A percentile compares a stretch with the other conserved stretches of the same genome.
phyloP scores from a whole-genome alignment of 2,329 filamentous ascomycete species.

The Fusarium sp. region DNA sequence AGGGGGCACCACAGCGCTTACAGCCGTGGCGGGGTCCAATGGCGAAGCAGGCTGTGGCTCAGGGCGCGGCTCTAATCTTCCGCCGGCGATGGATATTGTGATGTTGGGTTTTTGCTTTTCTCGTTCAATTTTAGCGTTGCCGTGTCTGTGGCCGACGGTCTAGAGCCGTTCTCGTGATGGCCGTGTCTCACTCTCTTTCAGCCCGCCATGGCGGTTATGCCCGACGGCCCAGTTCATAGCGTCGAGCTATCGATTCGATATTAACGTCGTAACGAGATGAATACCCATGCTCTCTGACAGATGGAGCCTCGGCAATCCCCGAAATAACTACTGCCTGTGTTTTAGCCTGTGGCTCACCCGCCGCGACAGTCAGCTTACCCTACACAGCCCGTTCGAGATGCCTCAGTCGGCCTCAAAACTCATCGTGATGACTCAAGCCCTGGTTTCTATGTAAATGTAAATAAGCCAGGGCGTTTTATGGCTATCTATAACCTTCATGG shows the following conservation, averaged over 20 bases:
- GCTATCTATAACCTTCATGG: neutral
- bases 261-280: neutral
- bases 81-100: neutral
- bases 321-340: neutral
- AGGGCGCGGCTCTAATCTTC: neutral
- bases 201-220: constrained; percentile 32
- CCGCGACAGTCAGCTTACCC: constrained; percentile 1
- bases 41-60: neutral
- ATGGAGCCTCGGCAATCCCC: neutral
- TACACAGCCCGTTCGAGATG: neutral
- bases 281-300: neutral
- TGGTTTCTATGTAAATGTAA: neutral
- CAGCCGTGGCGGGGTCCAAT: constrained; percentile 8
- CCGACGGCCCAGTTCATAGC: constrained; percentile 6
- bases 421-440: neutral
- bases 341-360: neutral
- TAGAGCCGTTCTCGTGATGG: constrained; percentile 32
- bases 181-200: constrained; percentile 29
- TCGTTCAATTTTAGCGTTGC: constrained; percentile 10
- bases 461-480: neutral
- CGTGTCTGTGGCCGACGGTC: constrained; percentile 21
- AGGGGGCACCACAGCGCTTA: constrained; percentile 33
- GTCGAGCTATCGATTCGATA: constrained; percentile 7
- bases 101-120: neutral
- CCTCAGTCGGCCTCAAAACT: neutral